Evolutionary conservation across 768 basidiomycete genomes (phyloP).

Genomic region (Phaeotremella fagi): DNA sequence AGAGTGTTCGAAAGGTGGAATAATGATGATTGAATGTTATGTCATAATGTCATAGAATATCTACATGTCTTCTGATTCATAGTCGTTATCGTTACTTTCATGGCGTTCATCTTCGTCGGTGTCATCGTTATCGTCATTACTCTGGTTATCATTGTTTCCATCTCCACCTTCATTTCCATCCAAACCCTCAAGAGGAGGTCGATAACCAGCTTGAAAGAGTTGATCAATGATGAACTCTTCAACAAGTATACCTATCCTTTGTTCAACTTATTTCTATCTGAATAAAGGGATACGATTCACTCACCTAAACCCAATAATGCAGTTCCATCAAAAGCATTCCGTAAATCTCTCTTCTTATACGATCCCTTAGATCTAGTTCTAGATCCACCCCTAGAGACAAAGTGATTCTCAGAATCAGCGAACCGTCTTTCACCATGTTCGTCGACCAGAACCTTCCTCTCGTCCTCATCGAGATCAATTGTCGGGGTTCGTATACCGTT

Average conservation of each 20-base stretch:
- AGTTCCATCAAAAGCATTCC: slow-evolving; percentile 23
- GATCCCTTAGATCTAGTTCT: background rate
- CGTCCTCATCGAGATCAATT: slow-evolving; percentile 16
- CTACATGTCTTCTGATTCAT: background rate
- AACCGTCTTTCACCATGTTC: background rate
- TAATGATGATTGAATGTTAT: slow-evolving; percentile 1
- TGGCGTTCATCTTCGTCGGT: background rate
- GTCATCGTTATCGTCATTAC: background rate
- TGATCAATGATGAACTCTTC: slow-evolving; percentile 13
- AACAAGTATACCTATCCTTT: slow-evolving; percentile 11
- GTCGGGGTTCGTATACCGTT: background rate
- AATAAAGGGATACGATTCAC: background rate
- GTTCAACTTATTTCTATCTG: background rate
- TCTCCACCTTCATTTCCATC: background rate
- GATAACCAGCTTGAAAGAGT: slow-evolving; percentile 6
- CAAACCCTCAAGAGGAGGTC: background rate
- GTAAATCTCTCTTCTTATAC: slow-evolving; percentile 31
- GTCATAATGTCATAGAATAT: background rate
- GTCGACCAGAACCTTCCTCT: slow-evolving; percentile 7
- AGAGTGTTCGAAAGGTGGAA: background rate
- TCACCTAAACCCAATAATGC: slow-evolving; percentile 31
- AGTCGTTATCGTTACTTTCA: background rate
- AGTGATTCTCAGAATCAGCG: background rate
- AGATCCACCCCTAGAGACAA: background rate
- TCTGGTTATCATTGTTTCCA: background rate